phyloP scores from a whole-genome alignment of 1,284 basidiomycete species.

The Fomitiporia mediterranea region DNA sequence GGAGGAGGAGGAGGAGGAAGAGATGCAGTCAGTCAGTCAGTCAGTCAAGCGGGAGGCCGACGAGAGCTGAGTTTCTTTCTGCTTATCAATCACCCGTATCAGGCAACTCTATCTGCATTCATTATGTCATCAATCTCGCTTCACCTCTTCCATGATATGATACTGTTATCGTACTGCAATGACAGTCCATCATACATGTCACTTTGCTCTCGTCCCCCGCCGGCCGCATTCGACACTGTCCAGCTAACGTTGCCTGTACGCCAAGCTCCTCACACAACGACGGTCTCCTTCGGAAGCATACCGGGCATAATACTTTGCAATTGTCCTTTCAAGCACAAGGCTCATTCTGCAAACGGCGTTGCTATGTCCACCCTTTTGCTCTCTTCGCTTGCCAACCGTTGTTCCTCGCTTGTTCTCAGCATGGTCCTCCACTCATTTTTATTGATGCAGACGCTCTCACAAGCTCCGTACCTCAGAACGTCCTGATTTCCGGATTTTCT shows the following conservation, averaged over 20 bases:
- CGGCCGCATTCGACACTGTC: not conserved
- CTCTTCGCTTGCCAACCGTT: no score
- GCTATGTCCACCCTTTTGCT: slow-evolving; percentile 2
- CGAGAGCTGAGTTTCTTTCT: not conserved
- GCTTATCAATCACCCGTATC: not conserved
- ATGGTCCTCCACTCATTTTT: no score
- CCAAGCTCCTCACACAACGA: no score
- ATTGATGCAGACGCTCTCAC: no score
- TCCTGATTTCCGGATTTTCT: no score
- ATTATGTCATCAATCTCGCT: not conserved
- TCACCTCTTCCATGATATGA: not conserved
- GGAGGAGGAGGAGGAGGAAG: not conserved
- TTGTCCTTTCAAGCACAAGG: no score
- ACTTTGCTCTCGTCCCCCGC: not conserved
- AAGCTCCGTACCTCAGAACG: no score
- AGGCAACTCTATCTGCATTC: not conserved
- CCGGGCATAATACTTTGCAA: no score
- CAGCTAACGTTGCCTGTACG: not conserved
- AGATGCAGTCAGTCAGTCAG: not conserved
- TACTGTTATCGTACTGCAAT: not conserved
- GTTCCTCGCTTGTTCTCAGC: no score
- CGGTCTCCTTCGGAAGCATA: no score
- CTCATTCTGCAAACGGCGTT: not conserved
- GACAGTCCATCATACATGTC: not conserved
- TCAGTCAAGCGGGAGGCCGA: no score